phyloP scores from a whole-genome alignment of 345 rosid species.

The Aethionema arabicum region DNA sequence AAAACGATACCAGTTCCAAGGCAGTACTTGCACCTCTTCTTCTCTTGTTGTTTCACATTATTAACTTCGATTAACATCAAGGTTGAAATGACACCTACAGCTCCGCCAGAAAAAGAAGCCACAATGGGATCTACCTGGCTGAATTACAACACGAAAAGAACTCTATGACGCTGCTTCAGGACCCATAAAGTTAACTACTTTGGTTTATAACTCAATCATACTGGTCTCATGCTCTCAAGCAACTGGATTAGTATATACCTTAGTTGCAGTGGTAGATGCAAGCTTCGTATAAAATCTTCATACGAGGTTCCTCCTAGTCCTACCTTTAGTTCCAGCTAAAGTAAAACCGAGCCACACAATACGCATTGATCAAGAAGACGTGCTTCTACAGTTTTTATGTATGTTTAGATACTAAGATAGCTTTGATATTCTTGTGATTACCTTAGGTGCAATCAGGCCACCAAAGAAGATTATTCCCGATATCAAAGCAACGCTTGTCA shows the following conservation, averaged over 20 bases:
- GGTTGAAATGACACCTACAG: conserved; percentile 95
- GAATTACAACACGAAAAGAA: conserved; percentile 34
- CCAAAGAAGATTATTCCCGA: conserved; percentile 84
- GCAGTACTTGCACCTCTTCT: conserved; percentile 95
- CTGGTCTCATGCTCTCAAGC: conserved; percentile 2
- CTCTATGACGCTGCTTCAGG: background rate
- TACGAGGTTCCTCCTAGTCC: conserved; percentile 93
- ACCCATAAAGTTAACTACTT: conserved; percentile 17
- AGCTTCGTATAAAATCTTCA: conserved; percentile 77
- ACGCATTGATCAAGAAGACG: background rate
- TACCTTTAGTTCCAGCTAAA: conserved; percentile 81
- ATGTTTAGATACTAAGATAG: conserved; percentile 2
- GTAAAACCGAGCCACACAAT: background rate
- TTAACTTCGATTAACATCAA: conserved; percentile 90
- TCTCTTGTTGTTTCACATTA: conserved; percentile 89
- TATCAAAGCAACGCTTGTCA: conserved; percentile 66
- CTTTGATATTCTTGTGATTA: conserved; percentile 38
- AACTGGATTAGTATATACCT: conserved; percentile 50
- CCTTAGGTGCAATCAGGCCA: conserved; percentile 89
- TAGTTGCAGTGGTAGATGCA: conserved; percentile 85
- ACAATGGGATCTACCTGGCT: conserved; percentile 98
- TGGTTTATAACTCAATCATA: conserved; percentile 4
- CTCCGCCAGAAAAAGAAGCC: conserved; percentile 96
- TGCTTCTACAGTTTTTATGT: background rate
- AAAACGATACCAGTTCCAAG: conserved; percentile 66